Percentiles rank a stretch among this genome's conserved stretches.
Conservation (phyloP, 2,329 filamentous ascomycete genomes). For the Coniochaeta prunicola region DNA sequence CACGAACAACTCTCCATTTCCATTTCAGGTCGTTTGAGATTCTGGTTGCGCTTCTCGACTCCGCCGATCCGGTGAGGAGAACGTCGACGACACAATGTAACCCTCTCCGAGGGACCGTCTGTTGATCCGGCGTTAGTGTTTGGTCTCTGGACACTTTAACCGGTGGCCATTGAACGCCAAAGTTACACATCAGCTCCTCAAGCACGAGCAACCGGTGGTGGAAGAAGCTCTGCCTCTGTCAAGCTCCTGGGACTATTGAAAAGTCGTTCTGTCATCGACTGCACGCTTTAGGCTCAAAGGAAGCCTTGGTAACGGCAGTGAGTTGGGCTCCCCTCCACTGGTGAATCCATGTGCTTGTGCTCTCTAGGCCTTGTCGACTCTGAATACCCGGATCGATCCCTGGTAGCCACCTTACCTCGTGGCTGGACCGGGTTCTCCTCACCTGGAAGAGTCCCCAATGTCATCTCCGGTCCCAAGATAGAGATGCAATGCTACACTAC, state of each 20-base stretch:
- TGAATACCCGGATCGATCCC: conserved; percentile 1
- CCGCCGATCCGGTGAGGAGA: not conserved
- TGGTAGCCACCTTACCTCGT: not conserved
- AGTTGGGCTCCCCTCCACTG: not conserved
- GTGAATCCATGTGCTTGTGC: not conserved
- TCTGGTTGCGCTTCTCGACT: not conserved
- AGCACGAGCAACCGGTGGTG: not conserved
- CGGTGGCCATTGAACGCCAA: not conserved
- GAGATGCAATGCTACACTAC: not conserved
- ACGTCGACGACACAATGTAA: not conserved
- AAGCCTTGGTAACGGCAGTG: not conserved
- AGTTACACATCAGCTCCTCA: not conserved
- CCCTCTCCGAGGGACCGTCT: not conserved
- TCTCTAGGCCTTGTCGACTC: not conserved
- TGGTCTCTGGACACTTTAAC: not conserved
- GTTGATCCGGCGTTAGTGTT: not conserved
- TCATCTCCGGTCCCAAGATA: not conserved
- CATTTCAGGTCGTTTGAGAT: not conserved
- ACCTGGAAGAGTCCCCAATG: not conserved
- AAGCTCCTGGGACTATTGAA: not conserved
- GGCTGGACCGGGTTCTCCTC: not conserved
- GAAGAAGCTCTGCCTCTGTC: not conserved
- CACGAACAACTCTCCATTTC: not conserved
- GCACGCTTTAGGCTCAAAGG: not conserved
- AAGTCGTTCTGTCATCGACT: not conserved